Evolutionary conservation across 495 filamentous ascomycete species (phyloP), one percentile per base, ranked within the genome.

Genomic region (Talaromyces wortmannii): DNA sequence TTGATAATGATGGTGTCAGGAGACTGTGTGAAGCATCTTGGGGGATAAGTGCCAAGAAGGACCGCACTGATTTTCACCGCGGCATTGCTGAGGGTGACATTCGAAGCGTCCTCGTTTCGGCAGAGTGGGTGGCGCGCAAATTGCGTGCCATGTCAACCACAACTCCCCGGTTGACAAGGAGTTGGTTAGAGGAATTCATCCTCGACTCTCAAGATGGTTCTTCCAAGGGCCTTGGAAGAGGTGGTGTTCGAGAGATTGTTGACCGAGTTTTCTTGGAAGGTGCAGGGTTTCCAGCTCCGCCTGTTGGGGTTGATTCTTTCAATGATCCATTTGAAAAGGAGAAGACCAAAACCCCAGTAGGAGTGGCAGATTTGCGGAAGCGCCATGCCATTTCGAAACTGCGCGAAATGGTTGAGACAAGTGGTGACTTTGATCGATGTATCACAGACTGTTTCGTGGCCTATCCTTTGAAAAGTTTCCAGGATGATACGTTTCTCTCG

Each of bases 71-170:
- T 10, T 71, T 67, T 51, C 65, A 62, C 47, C 66, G 60, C 48
- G 74, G 86, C 49, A 87, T 85, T 46, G 84, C 84, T 10, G 91
- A 96, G 62, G 94, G 94, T 40, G 94, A 98, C 67, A 86, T 98
- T 33, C 83, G 94, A 59, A 89, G 91, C 18, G 81, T 96, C 30
- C 87, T 98, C 76, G 94, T 98, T 7, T 88, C 92, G 7, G 90
- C 89, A 30, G 92, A 98, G 77, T 97, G 92, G 90, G 89, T 94
- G 44, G 92, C 94, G 32, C 80, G 86, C 31, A 90, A 90, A 61
- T 71, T 97, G 33, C 79, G 82, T 57, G 82, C 87, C 12, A 76
- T 68, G 55, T 59, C 55, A 52, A 56, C 59, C 48, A 67, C 8
- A 56, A 64, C 56, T 47, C 64, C 60, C 56, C 72, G 76, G 55